Conservation (phyloP, 1,139 yeast species). For the Saccharomyces hybrid region DNA sequence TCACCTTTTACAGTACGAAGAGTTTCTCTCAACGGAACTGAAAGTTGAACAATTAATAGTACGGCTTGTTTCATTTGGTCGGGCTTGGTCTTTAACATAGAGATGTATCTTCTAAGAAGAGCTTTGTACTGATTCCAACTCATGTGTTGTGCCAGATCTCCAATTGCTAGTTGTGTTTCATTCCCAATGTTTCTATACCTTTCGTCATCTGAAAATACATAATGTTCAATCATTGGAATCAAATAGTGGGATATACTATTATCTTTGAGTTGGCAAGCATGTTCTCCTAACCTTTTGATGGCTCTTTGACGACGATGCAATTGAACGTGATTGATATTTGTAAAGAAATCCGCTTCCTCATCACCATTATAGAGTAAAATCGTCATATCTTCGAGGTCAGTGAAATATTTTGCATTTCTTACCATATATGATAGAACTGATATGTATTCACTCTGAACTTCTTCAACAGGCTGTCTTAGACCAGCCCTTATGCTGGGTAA, state of each 20-base stretch:
- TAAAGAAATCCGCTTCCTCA: constrained; percentile 80
- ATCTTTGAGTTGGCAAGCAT: constrained; percentile 40
- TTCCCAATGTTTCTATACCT: constrained; percentile 65
- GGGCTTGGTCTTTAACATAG: constrained; percentile 45
- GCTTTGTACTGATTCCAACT: constrained; percentile 81
- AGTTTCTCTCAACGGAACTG: constrained; percentile 44
- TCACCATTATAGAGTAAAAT: constrained; percentile 57
- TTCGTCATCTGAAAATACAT: constrained; percentile 46
- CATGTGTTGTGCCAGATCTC: constrained; percentile 49
- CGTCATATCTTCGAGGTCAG: constrained; percentile 60
- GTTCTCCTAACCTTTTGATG: constrained; percentile 48
- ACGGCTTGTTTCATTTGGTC: constrained; percentile 54
- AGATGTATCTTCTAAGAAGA: constrained; percentile 59
- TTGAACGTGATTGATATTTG: constrained; percentile 77
- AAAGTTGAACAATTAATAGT: constrained; percentile 53
- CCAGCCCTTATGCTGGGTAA: constrained; percentile 67
- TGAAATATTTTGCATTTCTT: constrained; percentile 40
- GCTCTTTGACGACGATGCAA: constrained; percentile 81
- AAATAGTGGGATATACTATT: constrained; percentile 69
- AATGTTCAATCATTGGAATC: constrained; percentile 78
- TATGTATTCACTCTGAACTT: constrained; percentile 64
- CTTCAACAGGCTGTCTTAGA: constrained; percentile 54
- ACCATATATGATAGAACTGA: constrained; percentile 59
- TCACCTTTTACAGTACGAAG: constrained; percentile 19
- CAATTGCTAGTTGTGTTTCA: constrained; percentile 62